Evolutionary conservation across 73 alveolate species (phyloP).

Genomic region (Paramecium octaurelia): DNA sequence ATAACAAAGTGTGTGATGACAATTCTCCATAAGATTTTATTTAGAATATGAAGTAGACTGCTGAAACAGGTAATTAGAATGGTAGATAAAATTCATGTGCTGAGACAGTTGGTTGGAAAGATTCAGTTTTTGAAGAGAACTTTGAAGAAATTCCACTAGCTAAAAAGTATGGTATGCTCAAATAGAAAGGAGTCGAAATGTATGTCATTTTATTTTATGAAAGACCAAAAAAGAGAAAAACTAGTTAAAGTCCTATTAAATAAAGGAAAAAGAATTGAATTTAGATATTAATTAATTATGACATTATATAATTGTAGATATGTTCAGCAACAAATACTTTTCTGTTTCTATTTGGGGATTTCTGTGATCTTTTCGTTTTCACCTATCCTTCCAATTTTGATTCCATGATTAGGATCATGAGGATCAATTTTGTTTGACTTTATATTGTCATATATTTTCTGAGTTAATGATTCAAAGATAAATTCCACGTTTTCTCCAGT

Average conservation of each 20-base stretch:
- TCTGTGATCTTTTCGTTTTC: not conserved
- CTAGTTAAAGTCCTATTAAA: not conserved
- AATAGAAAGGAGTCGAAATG: not conserved
- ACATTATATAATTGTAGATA: not conserved
- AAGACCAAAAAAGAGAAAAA: not conserved
- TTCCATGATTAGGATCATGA: conserved; percentile 18
- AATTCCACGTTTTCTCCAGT: conserved; percentile 67
- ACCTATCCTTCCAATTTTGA: not conserved
- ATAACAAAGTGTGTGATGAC: not conserved
- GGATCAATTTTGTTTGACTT: not conserved
- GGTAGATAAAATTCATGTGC: not conserved
- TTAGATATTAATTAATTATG: not conserved
- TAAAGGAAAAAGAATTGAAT: not conserved
- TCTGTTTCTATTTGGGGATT: not conserved
- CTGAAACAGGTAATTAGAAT: not conserved
- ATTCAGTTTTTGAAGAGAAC: not conserved
- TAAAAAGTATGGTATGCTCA: not conserved
- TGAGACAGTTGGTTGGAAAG: conserved; percentile 22
- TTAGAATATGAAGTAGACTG: not conserved
- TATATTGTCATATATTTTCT: not conserved
- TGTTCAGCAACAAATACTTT: not conserved
- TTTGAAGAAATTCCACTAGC: not conserved
- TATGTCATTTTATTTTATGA: not conserved
- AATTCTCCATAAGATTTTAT: not conserved
- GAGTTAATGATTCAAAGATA: not conserved